Percentiles rank a stretch among this genome's conserved stretches.
phyloP scores from a whole-genome alignment of 192 early-diverging fungal species.

The Linnemannia hyalina region DNA sequence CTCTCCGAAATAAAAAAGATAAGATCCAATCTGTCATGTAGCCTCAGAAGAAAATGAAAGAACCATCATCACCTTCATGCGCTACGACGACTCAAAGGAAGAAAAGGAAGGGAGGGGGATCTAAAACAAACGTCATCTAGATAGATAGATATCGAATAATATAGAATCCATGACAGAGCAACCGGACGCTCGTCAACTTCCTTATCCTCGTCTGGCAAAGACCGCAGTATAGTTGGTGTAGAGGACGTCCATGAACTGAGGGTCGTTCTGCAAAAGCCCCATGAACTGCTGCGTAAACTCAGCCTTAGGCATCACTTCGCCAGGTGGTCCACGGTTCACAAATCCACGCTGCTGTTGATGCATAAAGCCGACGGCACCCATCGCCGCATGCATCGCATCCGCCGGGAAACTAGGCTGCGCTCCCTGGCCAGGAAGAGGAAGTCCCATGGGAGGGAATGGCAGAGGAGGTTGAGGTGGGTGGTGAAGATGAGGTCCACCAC shows the following conservation, averaged over 20 bases:
- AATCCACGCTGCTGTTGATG: constrained; percentile 47
- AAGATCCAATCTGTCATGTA: neutral
- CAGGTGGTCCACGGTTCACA: constrained; percentile 9
- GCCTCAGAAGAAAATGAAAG: neutral
- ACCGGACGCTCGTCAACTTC: too few relatives aligned
- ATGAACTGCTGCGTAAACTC: constrained; percentile 65
- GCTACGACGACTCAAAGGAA: neutral
- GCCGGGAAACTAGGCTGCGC: constrained; percentile 28
- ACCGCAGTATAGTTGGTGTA: constrained; percentile 57
- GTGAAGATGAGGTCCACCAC: neutral
- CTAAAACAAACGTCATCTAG: neutral
- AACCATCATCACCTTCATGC: neutral
- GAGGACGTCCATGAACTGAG: constrained; percentile 61
- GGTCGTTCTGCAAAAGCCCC: constrained; percentile 60
- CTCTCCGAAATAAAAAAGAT: neutral
- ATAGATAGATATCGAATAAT: neutral
- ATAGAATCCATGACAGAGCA: neutral
- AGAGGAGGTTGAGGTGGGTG: constrained; percentile 35
- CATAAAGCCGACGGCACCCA: constrained; percentile 55
- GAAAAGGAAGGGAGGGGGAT: neutral
- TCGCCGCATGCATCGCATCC: constrained; percentile 55
- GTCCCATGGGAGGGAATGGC: constrained; percentile 12
- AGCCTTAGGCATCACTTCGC: constrained; percentile 57
- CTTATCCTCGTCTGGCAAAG: constrained; percentile 33
- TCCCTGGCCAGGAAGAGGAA: neutral